Conservation (phyloP, 228 moss, liverwort and hornwort genomes). For the Sphagnum magellanicum region DNA sequence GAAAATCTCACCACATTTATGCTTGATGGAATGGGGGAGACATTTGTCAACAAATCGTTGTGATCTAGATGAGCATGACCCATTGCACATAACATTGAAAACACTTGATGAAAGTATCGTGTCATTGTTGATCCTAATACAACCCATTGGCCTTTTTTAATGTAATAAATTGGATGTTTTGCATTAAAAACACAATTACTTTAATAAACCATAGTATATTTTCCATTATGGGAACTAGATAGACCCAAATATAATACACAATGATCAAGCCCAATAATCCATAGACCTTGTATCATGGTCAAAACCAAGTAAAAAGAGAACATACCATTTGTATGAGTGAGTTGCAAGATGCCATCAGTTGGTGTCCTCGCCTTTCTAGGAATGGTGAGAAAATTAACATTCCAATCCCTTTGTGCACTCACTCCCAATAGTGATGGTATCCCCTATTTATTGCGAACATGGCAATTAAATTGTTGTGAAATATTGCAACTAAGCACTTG, state of each 20-base stretch:
- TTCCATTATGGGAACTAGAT: no score
- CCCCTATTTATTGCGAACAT: slow-evolving; percentile 18
- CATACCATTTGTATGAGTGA: slow-evolving; percentile 52
- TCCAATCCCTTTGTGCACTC: slow-evolving; percentile 44
- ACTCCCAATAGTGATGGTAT: slow-evolving; percentile 69
- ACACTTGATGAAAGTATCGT: slow-evolving; percentile 52
- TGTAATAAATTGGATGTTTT: neutral
- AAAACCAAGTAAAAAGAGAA: neutral
- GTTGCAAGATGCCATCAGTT: slow-evolving; percentile 59
- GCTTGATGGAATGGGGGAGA: slow-evolving; percentile 63
- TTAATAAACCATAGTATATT: no score
- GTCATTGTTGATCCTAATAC: slow-evolving; percentile 54
- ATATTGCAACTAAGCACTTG: no score
- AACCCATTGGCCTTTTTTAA: neutral
- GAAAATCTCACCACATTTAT: slow-evolving; percentile 52
- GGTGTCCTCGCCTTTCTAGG: slow-evolving; percentile 61
- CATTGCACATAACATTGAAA: slow-evolving; percentile 45
- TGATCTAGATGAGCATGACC: slow-evolving; percentile 50
- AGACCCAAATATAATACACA: no score
- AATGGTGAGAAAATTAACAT: slow-evolving; percentile 64
- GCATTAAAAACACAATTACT: no score
- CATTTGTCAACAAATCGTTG: slow-evolving; percentile 50
- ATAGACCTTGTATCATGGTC: no score
- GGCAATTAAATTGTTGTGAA: no score
- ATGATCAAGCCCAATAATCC: no score